Evolutionary conservation across 2,329 filamentous ascomycete genomes (phyloP), one percentile per base, ranked within the genome.

Genomic region (Beauveria sp.): DNA sequence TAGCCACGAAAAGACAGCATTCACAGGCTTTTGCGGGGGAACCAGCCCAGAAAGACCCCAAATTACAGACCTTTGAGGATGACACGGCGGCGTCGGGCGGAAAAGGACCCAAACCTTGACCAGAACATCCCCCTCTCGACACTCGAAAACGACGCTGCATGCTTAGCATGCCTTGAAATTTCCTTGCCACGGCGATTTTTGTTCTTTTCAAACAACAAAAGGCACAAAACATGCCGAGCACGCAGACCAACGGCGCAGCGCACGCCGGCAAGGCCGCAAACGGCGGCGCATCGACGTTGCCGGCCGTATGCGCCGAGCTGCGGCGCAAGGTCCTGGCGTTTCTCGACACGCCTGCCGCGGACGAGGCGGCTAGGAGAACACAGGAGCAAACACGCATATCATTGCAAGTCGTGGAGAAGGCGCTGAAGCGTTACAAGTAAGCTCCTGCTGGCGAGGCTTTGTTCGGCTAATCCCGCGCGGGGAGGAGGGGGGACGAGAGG

Each of bases 311-410:
- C 51, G 52, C 52, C 57, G 55, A 57, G 18, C 46, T 60, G 16
- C 51, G 61, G 56, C 56, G 61, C 56, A 60, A 63, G 46, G 61
- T 63, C n/a, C 46, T 60, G 41, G 61, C 56, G 12, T 63, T 63
- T 28, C 56, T 63, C 18, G 52, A 63, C 44, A 34, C 34, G n/a
- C 55, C 56, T 22, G 44, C 56, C 10, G 34, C 58, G 10, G 61
- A 63, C 52, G 51, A 55, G 46, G 28, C 61, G 24, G 47, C 26
- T 2, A 24, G 34, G 47, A 41, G 40, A 20, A 63, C 61, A 47
- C 92, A 97, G 75, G 75, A 77, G 61, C 92, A 94, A 77, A 89
- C 90, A 51, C 83, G 85, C 63, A 78, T 84, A 58, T 88, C 91
- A 26, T 80, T 96, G 69, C 80, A 75, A 24, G 86, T 96, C 24